phyloP scores from a whole-genome alignment of 2,329 filamentous ascomycete species.

The Ilyonectria mors-panacis region DNA sequence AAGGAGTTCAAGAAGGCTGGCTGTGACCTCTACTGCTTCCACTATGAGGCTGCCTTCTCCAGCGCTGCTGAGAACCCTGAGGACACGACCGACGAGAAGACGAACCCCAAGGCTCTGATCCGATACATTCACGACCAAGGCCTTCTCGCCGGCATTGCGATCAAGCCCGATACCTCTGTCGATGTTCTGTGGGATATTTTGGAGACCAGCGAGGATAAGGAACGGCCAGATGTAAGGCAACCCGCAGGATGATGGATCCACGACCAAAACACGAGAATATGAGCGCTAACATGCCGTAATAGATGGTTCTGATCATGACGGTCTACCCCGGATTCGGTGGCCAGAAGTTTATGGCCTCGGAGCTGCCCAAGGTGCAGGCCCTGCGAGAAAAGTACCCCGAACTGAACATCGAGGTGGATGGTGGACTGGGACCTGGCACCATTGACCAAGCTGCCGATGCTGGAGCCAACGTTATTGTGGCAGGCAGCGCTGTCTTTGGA shows the following conservation, averaged over 20 bases:
- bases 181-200: slow-evolving; percentile 94
- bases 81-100: slow-evolving; percentile 77
- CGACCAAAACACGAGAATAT: not conserved
- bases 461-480: slow-evolving; percentile 97
- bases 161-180: slow-evolving; percentile 93
- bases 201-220: slow-evolving; percentile 78
- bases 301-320: slow-evolving; percentile 99
- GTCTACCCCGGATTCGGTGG: slow-evolving; percentile 98
- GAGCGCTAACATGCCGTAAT: slow-evolving; percentile 30
- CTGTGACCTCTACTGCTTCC: slow-evolving; percentile 99
- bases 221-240: slow-evolving; percentile 86
- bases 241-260: not conserved
- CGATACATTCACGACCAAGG: slow-evolving; percentile 90
- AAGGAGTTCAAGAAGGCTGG: slow-evolving; percentile 94
- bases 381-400: slow-evolving; percentile 89
- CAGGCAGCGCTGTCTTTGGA: slow-evolving; percentile 95
- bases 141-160: slow-evolving; percentile 92
- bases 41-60: slow-evolving; percentile 96
- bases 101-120: slow-evolving; percentile 87
- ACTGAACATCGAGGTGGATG: slow-evolving; percentile 97
- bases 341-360: slow-evolving; percentile 97
- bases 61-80: slow-evolving; percentile 87
- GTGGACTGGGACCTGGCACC: slow-evolving; percentile 88
- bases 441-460: slow-evolving; percentile 96
- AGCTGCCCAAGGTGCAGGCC: slow-evolving; percentile 92